Evolutionary conservation across 495 filamentous ascomycete species (phyloP).

Genomic region (Pyrenula massariospora): DNA sequence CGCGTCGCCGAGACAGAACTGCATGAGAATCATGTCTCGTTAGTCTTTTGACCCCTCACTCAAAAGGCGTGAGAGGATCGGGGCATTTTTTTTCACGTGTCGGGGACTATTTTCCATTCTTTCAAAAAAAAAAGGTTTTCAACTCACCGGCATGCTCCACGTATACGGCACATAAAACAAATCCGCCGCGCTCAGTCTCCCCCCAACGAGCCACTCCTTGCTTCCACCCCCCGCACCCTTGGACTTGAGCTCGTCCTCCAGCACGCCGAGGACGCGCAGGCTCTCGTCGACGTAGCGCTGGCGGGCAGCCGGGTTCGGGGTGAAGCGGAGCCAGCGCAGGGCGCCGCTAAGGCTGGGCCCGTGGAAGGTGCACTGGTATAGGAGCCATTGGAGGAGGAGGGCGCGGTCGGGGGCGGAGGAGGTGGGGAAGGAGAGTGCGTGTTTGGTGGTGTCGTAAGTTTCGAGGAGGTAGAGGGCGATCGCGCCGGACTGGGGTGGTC

Average conservation of each 20-base stretch:
- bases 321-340: constrained; percentile 26
- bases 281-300: constrained; percentile 36
- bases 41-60: too few species aligned
- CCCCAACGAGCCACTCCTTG: constrained; percentile 36
- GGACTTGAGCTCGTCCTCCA: constrained; percentile 22
- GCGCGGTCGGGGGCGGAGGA: constrained; percentile 17
- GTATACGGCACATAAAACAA: constrained; percentile 32
- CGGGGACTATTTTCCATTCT: too few species aligned
- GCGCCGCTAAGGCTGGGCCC: constrained; percentile 26
- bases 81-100: too few species aligned
- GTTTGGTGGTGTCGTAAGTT: constrained; percentile 52
- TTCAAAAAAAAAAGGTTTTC: too few species aligned
- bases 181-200: constrained; percentile 36
- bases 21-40: too few species aligned
- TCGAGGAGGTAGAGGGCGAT: constrained; percentile 65
- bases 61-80: too few species aligned
- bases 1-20: too few species aligned
- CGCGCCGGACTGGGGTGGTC: too few species aligned
- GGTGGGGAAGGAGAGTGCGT: constrained; percentile 38
- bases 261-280: constrained; percentile 31
- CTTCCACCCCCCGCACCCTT: too few species aligned
- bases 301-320: constrained; percentile 29
- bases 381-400: constrained; percentile 18
- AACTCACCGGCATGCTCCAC: neutral
- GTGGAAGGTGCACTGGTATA: constrained; percentile 28